Conservation (phyloP, 306 rosid genomes). For the Chamaecrista fasciculata region DNA sequence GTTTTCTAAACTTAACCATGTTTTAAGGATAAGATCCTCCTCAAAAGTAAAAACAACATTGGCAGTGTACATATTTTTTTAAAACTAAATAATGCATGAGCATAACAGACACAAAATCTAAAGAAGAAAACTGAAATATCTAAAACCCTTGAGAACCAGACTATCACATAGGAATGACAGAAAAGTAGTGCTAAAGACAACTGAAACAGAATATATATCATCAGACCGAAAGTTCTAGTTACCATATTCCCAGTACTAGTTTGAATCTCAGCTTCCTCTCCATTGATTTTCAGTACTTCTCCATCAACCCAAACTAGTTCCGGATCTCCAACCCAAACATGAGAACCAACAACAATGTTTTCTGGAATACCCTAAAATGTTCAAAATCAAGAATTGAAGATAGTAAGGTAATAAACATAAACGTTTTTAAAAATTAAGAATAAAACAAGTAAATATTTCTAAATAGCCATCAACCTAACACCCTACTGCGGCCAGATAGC, state of each 20-base stretch:
- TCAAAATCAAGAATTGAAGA: conserved; percentile 16
- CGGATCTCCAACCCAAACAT: conserved; percentile 73
- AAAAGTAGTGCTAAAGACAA: conserved; percentile 22
- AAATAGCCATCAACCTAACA: not conserved
- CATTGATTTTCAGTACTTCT: conserved; percentile 55
- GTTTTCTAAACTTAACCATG: conserved; percentile 18
- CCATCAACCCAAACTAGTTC: conserved; percentile 85
- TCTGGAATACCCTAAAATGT: conserved; percentile 54
- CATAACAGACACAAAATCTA: conserved; percentile 11
- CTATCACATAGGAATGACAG: not conserved
- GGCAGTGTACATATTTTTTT: conserved; percentile 4
- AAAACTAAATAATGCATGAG: conserved; percentile 12
- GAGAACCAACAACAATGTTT: conserved; percentile 79
- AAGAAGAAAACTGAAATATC: conserved; percentile 25
- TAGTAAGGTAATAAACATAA: not conserved
- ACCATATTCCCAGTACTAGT: conserved; percentile 62
- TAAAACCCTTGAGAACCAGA: conserved; percentile 10
- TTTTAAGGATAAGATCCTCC: conserved; percentile 19
- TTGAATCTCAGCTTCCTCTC: conserved; percentile 83
- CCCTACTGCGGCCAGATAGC: not conserved
- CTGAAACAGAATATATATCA: conserved; percentile 16
- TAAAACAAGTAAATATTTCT: not conserved
- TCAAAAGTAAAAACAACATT: not conserved
- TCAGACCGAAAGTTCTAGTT: conserved; percentile 16
- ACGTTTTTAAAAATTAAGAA: not conserved